Conservation (phyloP, 2,329 filamentous ascomycete species). For the Diaporthe longicolla region DNA sequence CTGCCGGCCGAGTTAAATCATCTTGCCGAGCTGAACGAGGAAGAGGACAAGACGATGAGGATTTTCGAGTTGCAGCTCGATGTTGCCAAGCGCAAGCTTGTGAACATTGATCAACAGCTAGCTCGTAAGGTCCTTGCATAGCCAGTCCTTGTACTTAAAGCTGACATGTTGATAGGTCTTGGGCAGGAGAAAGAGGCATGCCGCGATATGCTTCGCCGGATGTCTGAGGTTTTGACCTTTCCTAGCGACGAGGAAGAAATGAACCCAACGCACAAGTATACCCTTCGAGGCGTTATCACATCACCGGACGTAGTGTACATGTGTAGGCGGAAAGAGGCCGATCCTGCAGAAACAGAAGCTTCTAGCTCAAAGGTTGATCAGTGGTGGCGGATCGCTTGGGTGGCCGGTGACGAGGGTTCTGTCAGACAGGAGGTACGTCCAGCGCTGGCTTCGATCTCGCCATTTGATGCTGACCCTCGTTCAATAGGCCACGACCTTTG, state of each 20-base stretch:
- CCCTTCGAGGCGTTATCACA: slow-evolving; percentile 50
- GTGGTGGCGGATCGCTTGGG: slow-evolving; percentile 50
- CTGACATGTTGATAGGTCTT: slow-evolving; percentile 38
- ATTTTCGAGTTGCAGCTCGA: slow-evolving; percentile 44
- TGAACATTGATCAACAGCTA: slow-evolving; percentile 40
- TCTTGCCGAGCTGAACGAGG: slow-evolving; percentile 41
- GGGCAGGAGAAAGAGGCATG: slow-evolving; percentile 36
- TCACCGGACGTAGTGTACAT: slow-evolving; percentile 49
- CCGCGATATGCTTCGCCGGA: slow-evolving; percentile 33
- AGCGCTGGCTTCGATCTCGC: background rate
- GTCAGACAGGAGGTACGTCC: slow-evolving; percentile 43
- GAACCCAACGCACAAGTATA: slow-evolving; percentile 49
- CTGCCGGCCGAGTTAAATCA: slow-evolving; percentile 43
- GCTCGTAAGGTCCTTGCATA: slow-evolving; percentile 31
- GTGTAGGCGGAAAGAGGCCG: slow-evolving; percentile 45
- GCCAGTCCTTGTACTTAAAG: no score
- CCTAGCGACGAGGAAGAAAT: slow-evolving; percentile 44
- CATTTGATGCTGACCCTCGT: background rate
- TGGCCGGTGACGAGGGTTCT: slow-evolving; percentile 42
- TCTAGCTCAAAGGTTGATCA: slow-evolving; percentile 43
- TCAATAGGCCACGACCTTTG: slow-evolving; percentile 44
- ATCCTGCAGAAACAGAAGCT: slow-evolving; percentile 44
- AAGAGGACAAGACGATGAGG: slow-evolving; percentile 43
- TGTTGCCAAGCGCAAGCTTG: slow-evolving; percentile 43
- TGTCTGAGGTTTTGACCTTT: slow-evolving; percentile 33